phyloP scores from a whole-genome alignment of 2,329 filamentous ascomycete genomes.

The Fusarium avenaceum region DNA sequence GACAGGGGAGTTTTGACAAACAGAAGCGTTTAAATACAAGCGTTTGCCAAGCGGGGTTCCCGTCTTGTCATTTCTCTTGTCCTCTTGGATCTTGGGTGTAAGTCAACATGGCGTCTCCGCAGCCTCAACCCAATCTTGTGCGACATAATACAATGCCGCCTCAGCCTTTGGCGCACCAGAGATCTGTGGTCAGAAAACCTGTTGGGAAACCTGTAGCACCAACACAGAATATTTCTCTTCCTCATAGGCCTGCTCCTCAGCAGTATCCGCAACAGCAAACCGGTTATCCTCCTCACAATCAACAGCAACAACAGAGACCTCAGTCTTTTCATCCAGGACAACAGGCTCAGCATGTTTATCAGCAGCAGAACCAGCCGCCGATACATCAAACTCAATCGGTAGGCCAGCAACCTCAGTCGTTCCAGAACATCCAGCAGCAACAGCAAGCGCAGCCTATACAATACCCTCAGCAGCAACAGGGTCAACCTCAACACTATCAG shows the following conservation, averaged over 20 bases:
- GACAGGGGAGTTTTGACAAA: conserved; percentile 11
- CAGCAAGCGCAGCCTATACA: conserved; percentile 10
- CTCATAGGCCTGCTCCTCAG: conserved; percentile 19
- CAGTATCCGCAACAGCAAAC: neutral
- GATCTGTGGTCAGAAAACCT: conserved; percentile 33
- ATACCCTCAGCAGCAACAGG: conserved; percentile 1
- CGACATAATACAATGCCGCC: conserved; percentile 18
- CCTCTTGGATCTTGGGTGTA: neutral
- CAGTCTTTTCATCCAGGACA: conserved; percentile 29
- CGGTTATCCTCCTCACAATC: conserved; percentile 23
- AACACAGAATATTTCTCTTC: conserved; percentile 18
- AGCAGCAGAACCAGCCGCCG: neutral
- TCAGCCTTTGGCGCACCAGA: conserved; percentile 32
- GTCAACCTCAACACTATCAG: neutral
- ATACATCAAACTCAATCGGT: neutral
- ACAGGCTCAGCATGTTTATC: neutral
- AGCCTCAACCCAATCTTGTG: conserved; percentile 17
- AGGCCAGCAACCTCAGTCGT: neutral
- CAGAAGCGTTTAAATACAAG: conserved; percentile 14
- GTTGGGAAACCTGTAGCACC: conserved; percentile 7
- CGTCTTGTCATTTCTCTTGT: conserved; percentile 34
- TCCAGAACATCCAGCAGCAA: conserved; percentile 3
- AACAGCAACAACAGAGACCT: conserved; percentile 18
- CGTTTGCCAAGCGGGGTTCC: conserved; percentile 30
- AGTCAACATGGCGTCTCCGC: conserved; percentile 32